Conservation (phyloP, 805 yeast genomes). For the Cephaloascus albidus region DNA sequence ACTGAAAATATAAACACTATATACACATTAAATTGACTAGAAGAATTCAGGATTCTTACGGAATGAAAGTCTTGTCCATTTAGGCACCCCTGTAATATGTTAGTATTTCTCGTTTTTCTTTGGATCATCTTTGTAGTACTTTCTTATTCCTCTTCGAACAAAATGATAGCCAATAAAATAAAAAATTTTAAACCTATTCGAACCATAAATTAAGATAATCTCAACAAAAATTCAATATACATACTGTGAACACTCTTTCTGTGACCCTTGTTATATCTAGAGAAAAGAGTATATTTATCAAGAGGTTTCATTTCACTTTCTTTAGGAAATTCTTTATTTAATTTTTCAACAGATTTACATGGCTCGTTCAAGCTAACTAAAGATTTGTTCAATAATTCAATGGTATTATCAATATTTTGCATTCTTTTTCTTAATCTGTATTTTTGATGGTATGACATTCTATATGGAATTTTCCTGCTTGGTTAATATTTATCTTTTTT, state of each 20-base stretch:
- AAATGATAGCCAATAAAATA: no score
- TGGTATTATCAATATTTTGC: conserved; percentile 70
- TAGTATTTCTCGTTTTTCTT: no score
- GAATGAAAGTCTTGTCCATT: conserved; percentile 81
- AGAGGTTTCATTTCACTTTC: conserved; percentile 70
- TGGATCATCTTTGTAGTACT: no score
- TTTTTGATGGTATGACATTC: conserved; percentile 74
- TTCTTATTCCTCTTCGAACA: no score
- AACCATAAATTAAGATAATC: no score
- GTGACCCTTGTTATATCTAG: conserved; percentile 64
- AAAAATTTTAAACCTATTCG: no score
- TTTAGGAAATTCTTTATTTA: conserved; percentile 48
- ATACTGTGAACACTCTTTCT: conserved; percentile 72
- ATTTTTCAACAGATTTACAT: conserved; percentile 23
- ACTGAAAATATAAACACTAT: background rate
- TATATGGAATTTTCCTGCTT: conserved; percentile 62
- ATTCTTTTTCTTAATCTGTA: conserved; percentile 77
- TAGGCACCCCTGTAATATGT: conserved; percentile 45
- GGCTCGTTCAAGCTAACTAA: conserved; percentile 21
- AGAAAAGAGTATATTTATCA: conserved; percentile 85
- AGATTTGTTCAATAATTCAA: conserved; percentile 52
- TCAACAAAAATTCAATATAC: no score
- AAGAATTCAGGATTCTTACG: conserved; percentile 72
- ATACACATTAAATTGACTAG: conserved; percentile 15
- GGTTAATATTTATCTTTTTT: background rate